Evolutionary conservation across 257 asterid species (phyloP).

Genomic region (Scutellaria baicalensis): DNA sequence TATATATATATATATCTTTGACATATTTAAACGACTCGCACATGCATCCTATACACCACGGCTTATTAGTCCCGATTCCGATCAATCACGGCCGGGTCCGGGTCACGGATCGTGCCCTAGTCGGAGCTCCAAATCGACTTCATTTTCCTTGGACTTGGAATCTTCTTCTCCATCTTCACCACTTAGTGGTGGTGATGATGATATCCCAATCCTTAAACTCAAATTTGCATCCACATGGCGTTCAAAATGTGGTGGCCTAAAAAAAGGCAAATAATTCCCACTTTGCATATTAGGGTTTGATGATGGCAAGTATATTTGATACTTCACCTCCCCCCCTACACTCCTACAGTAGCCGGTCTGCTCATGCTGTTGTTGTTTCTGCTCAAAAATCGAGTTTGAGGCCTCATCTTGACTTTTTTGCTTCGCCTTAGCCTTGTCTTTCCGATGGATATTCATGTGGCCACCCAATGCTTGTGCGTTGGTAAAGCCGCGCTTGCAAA

Average conservation of each 20-base stretch:
- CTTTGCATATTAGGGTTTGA: conserved; percentile 40
- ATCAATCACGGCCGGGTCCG: not conserved
- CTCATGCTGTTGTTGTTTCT: not conserved
- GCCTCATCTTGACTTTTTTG: conserved; percentile 20
- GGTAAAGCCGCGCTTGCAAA: conserved; percentile 78
- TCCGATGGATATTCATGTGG: conserved; percentile 89
- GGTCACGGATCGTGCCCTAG: conserved; percentile 52
- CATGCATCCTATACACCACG: conserved; percentile 10
- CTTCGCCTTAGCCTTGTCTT: conserved; percentile 62
- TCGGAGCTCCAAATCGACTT: conserved; percentile 89
- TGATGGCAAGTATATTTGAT: conserved; percentile 45
- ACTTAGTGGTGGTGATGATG: too few species aligned
- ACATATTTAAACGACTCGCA: not conserved
- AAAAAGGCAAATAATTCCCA: conserved; percentile 5
- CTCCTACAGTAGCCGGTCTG: not conserved
- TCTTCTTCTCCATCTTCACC: conserved; percentile 17
- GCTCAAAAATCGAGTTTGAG: not conserved
- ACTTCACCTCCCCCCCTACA: conserved; percentile 25
- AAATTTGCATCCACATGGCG: conserved; percentile 22
- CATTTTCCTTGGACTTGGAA: conserved; percentile 25
- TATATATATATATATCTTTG: too few species aligned
- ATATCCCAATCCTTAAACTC: conserved; percentile 31
- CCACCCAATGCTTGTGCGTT: conserved; percentile 94
- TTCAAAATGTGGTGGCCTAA: not conserved
- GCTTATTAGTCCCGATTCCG: not conserved